Conservation (phyloP, 495 filamentous ascomycete genomes). For the Venustampulla echinocandica region DNA sequence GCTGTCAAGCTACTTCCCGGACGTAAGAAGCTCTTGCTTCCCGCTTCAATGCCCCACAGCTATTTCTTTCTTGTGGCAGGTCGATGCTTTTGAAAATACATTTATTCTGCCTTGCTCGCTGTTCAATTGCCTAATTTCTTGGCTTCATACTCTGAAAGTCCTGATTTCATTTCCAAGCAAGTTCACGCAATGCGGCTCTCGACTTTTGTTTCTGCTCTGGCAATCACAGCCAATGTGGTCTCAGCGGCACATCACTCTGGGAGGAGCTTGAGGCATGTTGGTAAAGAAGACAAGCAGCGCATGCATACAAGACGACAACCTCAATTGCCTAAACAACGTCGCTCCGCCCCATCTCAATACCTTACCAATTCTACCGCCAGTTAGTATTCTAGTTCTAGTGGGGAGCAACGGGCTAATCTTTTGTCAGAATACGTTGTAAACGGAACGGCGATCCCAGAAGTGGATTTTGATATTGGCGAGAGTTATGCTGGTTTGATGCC, state of each 20-base stretch:
- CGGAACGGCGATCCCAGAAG: constrained; percentile 58
- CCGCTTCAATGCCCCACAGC: too few species aligned
- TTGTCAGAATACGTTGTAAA: constrained; percentile 53
- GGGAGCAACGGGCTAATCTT: background rate
- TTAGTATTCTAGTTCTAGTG: background rate
- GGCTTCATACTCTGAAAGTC: too few species aligned
- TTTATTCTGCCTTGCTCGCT: background rate
- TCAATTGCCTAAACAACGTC: background rate
- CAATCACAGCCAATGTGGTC: constrained; percentile 3
- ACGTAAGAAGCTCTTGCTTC: too few species aligned
- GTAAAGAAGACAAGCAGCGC: constrained; percentile 7
- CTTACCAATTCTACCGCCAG: constrained; percentile 12
- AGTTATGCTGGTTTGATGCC: constrained; percentile 67
- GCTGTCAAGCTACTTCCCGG: too few species aligned
- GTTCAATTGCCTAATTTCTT: background rate
- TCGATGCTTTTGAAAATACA: too few species aligned
- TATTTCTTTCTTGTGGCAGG: too few species aligned
- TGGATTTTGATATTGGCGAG: constrained; percentile 68
- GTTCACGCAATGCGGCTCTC: constrained; percentile 13
- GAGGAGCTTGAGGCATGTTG: constrained; percentile 17
- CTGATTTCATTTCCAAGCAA: too few species aligned
- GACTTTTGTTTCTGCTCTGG: constrained; percentile 9
- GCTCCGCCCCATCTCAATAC: constrained; percentile 5
- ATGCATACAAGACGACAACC: constrained; percentile 4
- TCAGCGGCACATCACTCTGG: constrained; percentile 12